A percentile compares a stretch with the other conserved stretches of the same genome.
phyloP scores from a whole-genome alignment of 331 rosid species.

The Acacia concinna region DNA sequence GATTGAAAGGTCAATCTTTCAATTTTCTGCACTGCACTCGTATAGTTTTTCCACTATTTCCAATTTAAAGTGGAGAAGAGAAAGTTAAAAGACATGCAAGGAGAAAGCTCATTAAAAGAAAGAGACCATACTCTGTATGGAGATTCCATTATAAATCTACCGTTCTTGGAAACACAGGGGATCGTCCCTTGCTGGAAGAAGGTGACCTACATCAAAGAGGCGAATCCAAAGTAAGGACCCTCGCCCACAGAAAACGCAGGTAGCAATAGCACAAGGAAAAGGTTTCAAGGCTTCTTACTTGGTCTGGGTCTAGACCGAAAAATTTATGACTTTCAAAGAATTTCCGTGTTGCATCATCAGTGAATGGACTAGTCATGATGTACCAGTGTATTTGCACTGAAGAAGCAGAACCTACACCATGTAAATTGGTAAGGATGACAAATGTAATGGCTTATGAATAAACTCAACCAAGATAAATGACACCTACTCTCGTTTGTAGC shows the following conservation, averaged over 20 bases:
- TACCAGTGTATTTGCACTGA: constrained; percentile 85
- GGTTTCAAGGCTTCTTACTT: constrained; percentile 46
- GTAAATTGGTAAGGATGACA: constrained; percentile 27
- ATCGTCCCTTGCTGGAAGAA: constrained; percentile 98
- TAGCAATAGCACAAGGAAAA: constrained; percentile 10
- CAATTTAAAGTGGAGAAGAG: constrained; percentile 6
- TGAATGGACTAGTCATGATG: constrained; percentile 97
- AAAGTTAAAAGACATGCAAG: constrained; percentile 4
- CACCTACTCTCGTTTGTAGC: constrained; percentile 65
- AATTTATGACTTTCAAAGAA: constrained; percentile 82
- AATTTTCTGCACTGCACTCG: constrained; percentile 2
- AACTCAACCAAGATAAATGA: constrained; percentile 26
- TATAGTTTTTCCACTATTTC: neutral
- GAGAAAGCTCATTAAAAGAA: constrained; percentile 21
- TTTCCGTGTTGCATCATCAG: constrained; percentile 85
- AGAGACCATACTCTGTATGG: constrained; percentile 65
- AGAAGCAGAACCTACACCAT: constrained; percentile 56
- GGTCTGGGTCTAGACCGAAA: constrained; percentile 92
- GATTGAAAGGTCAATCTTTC: neutral
- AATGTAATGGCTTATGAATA: constrained; percentile 24
- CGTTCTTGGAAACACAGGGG: constrained; percentile 94
- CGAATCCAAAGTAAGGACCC: constrained; percentile 32
- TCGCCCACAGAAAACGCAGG: neutral
- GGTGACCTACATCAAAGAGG: constrained; percentile 64
- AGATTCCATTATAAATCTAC: constrained; percentile 92